A percentile compares a stretch with the other conserved stretches of the same genome.
phyloP scores from a whole-genome alignment of 2,329 filamentous ascomycete genomes.

The Metarhizium album region DNA sequence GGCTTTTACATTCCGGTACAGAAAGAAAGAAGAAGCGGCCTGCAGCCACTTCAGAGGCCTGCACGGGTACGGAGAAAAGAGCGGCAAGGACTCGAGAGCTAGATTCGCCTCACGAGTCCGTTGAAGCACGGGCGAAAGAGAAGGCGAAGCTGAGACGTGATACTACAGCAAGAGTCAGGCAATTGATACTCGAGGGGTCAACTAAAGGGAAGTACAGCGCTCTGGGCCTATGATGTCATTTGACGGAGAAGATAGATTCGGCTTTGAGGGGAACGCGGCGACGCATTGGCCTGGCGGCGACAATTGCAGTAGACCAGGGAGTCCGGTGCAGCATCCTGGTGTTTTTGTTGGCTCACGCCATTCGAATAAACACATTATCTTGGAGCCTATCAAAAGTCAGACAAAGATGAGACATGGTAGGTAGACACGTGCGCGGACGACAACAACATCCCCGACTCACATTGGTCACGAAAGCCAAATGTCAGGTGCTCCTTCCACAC shows the following conservation, averaged over 20 bases:
- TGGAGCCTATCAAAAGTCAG: background rate
- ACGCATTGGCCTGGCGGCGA: no score
- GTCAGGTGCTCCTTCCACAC: no score
- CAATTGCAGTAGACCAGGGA: no score
- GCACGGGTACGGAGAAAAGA: background rate
- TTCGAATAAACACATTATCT: background rate
- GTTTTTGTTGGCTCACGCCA: no score
- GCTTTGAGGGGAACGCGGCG: no score
- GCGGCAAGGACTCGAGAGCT: background rate
- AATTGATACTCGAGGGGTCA: slow-evolving; percentile 18
- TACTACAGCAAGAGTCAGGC: slow-evolving; percentile 12
- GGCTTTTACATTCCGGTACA: slow-evolving; percentile 19
- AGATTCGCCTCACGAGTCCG: slow-evolving; percentile 3
- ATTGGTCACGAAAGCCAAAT: no score
- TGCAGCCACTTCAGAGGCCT: slow-evolving; percentile 9
- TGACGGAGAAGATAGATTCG: background rate
- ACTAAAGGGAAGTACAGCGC: slow-evolving; percentile 23
- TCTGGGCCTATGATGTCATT: slow-evolving; percentile 19
- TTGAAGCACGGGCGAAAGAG: background rate
- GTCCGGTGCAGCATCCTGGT: no score
- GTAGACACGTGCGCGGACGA: background rate
- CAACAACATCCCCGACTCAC: no score
- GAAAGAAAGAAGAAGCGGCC: slow-evolving; percentile 17
- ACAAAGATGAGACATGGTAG: background rate
- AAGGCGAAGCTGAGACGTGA: background rate